Percentiles rank a stretch among this genome's conserved stretches.
These are phyloP conservation scores for Sclerospora graminicola DNA, from an alignment of 352 stramenopile species.

Conservation along the genomic window DNA sequence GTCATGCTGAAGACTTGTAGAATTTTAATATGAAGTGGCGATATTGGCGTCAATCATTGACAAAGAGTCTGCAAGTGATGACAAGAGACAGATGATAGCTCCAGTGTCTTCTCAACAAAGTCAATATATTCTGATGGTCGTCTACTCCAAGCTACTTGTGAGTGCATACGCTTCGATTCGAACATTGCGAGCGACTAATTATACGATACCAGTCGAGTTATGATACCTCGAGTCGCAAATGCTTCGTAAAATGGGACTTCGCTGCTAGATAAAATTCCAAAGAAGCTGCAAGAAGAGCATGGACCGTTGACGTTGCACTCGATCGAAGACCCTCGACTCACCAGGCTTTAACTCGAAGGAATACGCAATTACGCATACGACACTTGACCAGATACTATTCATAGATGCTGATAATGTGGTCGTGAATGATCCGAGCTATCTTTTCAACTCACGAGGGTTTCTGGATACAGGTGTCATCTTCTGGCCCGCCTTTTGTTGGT, in stretches of 20 bases:
- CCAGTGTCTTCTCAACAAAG: background rate
- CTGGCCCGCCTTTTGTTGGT: constrained; percentile 43
- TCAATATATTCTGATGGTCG: constrained; percentile 40
- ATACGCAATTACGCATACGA: constrained; percentile 26
- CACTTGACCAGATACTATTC: constrained; percentile 31
- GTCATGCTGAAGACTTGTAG: constrained; percentile 31
- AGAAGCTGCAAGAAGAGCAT: constrained; percentile 13
- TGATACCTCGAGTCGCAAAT: constrained; percentile 42
- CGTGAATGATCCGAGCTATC: constrained; percentile 33
- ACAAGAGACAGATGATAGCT: background rate
- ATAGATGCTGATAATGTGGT: constrained; percentile 48
- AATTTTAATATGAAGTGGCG: constrained; percentile 19
- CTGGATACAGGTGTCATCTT: constrained; percentile 31
- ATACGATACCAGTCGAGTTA: constrained; percentile 41
- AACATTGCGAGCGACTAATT: constrained; percentile 29
- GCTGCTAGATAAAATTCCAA: constrained; percentile 11
- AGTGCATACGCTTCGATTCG: constrained; percentile 32
- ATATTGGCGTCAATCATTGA: constrained; percentile 8
- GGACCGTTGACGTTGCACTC: constrained; percentile 16
- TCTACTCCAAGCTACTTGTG: constrained; percentile 41
- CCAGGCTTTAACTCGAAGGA: constrained; percentile 42
- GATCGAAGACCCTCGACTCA: constrained; percentile 18
- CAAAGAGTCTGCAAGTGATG: constrained; percentile 2
- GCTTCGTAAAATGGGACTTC: constrained; percentile 6
- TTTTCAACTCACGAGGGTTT: constrained; percentile 35